Evolutionary conservation across 2,329 filamentous ascomycete genomes (phyloP).

Genomic region (Fusarium nodosum): DNA sequence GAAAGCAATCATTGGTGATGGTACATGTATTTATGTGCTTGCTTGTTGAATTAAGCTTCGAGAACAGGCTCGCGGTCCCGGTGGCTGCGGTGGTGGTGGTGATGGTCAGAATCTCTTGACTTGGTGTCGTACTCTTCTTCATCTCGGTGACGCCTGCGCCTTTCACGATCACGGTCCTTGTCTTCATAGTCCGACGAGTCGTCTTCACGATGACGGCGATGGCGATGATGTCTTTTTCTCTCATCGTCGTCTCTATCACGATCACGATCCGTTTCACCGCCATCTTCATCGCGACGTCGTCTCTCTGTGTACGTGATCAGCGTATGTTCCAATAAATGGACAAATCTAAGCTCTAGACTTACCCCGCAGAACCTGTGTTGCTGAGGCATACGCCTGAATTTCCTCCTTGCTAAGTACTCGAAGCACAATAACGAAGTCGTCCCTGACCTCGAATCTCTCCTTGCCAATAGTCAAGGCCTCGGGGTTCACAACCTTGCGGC

Average conservation of each 20-base stretch:
- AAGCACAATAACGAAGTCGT: conserved; percentile 93
- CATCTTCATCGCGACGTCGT: conserved; percentile 52
- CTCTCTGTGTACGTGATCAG: conserved; percentile 49
- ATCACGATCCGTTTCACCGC: conserved; percentile 49
- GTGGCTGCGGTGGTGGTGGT: conserved; percentile 54
- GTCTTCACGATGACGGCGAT: conserved; percentile 47
- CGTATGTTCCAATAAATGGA: background rate
- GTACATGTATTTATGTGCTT: background rate
- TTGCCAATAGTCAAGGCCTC: conserved; percentile 88
- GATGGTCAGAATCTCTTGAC: conserved; percentile 51
- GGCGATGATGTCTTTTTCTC: conserved; percentile 44
- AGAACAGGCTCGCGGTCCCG: conserved; percentile 50
- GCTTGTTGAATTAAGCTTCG: conserved; percentile 28
- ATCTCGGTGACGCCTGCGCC: conserved; percentile 51
- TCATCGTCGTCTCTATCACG: conserved; percentile 52
- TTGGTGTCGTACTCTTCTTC: conserved; percentile 50
- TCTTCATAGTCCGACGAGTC: conserved; percentile 52
- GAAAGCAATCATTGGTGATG: conserved; percentile 3
- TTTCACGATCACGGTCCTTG: conserved; percentile 56
- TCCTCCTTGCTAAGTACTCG: conserved; percentile 89
- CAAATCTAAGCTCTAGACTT: conserved; percentile 50
- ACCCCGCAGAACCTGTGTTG: conserved; percentile 86
- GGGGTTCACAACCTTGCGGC: conserved; percentile 87
- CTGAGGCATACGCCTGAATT: conserved; percentile 86
- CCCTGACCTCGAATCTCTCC: conserved; percentile 91